Percentiles rank a stretch among this genome's conserved stretches.
Conservation (phyloP, 1,139 yeast genomes). For the Suzukiozyma palmioleophila region DNA sequence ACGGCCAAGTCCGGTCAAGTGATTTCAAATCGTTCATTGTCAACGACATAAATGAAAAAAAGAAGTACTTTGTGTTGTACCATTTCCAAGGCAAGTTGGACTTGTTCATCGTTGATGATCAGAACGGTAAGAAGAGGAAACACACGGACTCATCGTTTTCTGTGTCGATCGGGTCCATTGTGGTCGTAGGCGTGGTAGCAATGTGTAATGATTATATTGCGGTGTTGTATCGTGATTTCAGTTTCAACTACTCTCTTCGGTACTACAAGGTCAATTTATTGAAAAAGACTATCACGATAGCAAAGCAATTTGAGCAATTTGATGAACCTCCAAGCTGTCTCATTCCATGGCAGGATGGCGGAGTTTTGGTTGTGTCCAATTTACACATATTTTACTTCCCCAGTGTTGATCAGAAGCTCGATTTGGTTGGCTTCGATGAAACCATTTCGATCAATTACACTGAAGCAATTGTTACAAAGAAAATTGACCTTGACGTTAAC, state of each 20-base stretch:
- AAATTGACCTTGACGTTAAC: conserved; percentile 3
- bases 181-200: conserved; percentile 21
- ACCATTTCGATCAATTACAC: conserved; percentile 9
- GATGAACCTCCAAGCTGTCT: conserved; percentile 29
- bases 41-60: conserved; percentile 11
- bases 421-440: conserved; percentile 12
- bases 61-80: conserved; percentile 21
- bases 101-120: conserved; percentile 14
- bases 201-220: conserved; percentile 17
- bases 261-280: conserved; percentile 18
- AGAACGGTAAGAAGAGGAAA: conserved; percentile 1
- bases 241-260: conserved; percentile 29
- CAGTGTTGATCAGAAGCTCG: conserved; percentile 8
- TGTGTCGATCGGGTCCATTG: conserved; percentile 25
- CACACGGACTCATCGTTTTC: background rate
- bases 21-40: conserved; percentile 22
- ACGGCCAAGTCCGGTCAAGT: conserved; percentile 25
- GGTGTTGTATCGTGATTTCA: conserved; percentile 33
- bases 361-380: conserved; percentile 27
- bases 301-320: conserved; percentile 31
- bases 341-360: conserved; percentile 23
- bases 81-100: conserved; percentile 29
- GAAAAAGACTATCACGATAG: conserved; percentile 10
- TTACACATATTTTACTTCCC: conserved; percentile 32
- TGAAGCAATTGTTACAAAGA: conserved; percentile 13